phyloP scores from a whole-genome alignment of 805 yeast species.

The Kluyveromyces aestuarii region DNA sequence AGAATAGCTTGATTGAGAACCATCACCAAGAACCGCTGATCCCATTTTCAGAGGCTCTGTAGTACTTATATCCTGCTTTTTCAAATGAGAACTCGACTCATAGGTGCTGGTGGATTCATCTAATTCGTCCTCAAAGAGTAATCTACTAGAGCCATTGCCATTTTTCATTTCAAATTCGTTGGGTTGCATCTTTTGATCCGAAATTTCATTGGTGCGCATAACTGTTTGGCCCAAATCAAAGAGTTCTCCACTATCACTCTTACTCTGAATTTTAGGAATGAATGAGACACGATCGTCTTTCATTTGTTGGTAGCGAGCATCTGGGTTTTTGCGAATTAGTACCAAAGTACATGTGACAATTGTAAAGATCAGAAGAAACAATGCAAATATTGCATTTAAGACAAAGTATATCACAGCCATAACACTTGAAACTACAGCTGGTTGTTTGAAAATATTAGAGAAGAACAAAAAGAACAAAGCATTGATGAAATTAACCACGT shows the following conservation, averaged over 20 bases:
- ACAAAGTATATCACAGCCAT: slow-evolving; percentile 88
- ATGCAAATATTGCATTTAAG: slow-evolving; percentile 80
- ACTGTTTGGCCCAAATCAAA: slow-evolving; percentile 30
- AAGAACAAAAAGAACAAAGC: slow-evolving; percentile 83
- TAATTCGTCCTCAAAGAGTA: slow-evolving; percentile 8
- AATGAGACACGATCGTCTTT: slow-evolving; percentile 95
- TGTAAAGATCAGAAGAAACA: slow-evolving; percentile 73
- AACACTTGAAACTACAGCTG: slow-evolving; percentile 80
- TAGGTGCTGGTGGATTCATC: slow-evolving; percentile 6
- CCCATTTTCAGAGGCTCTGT: slow-evolving; percentile 21
- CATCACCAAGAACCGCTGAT: slow-evolving; percentile 21
- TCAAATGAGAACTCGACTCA: slow-evolving; percentile 1
- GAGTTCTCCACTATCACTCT: slow-evolving; percentile 24
- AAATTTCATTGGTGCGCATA: slow-evolving; percentile 29
- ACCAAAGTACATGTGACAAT: slow-evolving; percentile 83
- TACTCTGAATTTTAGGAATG: slow-evolving; percentile 54
- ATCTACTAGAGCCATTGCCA: not conserved
- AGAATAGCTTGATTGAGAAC: slow-evolving; percentile 8
- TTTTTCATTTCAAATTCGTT: slow-evolving; percentile 10
- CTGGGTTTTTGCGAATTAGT: slow-evolving; percentile 82
- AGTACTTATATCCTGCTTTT: slow-evolving; percentile 2
- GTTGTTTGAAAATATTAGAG: slow-evolving; percentile 74
- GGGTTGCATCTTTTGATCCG: slow-evolving; percentile 19
- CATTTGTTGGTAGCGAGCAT: slow-evolving; percentile 90
- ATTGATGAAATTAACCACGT: slow-evolving; percentile 71